Conservation (phyloP, 2,329 filamentous ascomycete genomes). For the Colletotrichum incanum region DNA sequence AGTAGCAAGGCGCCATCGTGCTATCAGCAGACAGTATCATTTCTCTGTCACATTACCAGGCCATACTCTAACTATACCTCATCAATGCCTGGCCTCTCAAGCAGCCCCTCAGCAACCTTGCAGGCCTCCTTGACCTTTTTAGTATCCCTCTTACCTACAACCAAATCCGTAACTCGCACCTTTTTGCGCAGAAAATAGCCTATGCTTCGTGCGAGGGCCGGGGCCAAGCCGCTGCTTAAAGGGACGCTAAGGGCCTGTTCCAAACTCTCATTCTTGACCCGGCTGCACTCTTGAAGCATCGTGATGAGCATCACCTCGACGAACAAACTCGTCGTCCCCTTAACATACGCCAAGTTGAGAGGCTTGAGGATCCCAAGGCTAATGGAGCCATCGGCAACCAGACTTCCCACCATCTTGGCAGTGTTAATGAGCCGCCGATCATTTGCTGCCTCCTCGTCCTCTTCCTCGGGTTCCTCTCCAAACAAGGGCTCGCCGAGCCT, state of each 20-base stretch:
- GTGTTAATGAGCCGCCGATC: conserved; percentile 67
- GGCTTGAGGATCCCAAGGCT: conserved; percentile 72
- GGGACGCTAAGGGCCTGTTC: conserved; percentile 33
- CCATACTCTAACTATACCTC: neutral
- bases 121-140: conserved; percentile 65
- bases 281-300: conserved; percentile 75
- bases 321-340: conserved; percentile 83
- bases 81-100: conserved; percentile 48
- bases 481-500: conserved; percentile 86
- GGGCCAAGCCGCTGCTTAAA: conserved; percentile 54
- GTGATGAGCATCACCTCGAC: conserved; percentile 86
- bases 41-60: neutral
- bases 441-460: conserved; percentile 64
- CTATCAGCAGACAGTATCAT: neutral
- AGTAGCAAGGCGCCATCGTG: neutral
- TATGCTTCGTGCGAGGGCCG: conserved; percentile 80
- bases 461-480: conserved; percentile 74
- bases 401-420: conserved; percentile 68
- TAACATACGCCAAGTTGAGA: conserved; percentile 84
- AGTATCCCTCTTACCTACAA: conserved; percentile 64
- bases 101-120: conserved; percentile 57
- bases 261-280: conserved; percentile 54
- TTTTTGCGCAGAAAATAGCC: conserved; percentile 86
- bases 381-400: conserved; percentile 64
- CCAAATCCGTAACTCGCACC: conserved; percentile 75